Evolutionary conservation across 805 yeast genomes (phyloP), one percentile per base, ranked within the genome.

Genomic region (Zygosaccharomyces bailii): DNA sequence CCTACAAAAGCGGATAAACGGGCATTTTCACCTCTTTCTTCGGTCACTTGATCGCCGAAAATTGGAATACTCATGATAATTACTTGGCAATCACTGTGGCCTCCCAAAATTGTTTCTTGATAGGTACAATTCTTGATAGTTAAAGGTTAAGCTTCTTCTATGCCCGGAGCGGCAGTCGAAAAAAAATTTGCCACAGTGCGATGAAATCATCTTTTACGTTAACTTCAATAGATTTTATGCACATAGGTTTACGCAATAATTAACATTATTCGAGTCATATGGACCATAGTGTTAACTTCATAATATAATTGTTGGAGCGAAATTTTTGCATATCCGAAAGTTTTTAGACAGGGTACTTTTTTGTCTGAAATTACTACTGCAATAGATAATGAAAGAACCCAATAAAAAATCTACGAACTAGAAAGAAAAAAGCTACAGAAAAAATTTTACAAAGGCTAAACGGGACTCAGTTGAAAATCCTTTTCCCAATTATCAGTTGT

Each of bases 1-100:
- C 99, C 99, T 8, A 93, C 95, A 67, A 93, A 93, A 2, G 99
- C 88, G 5, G 96, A 86, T 72, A 91, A 74, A 73, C 99, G 89
- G 43, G 99, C 99, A 69, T 91, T 90, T 68, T 93, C 99, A 35
- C 93, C 99, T 61, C 97, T 80, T 70, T 91, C 99, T 69, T 91
- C 99, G 4, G 93, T 85, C 44, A 91, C 98, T 67, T 91, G 96
- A 65, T 93, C 98, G 50, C 96, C 95, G 70, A 93, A 88, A 62
- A 91, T 90, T 57, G 90, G 91, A 50, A 90, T 96, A 55, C 73
- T 69, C 73, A 59, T 59, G 4, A 21, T 4, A 18, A 10, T 17
- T 6, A 7, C 31, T 17, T 7, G 20, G 29, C n/a, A 19, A 11
- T 11, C 14, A 11, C 34, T 27, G 23, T 2, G 13, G 13, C 13